Evolutionary conservation across 352 stramenopile genomes (phyloP), one percentile per base, ranked within the genome.

Genomic region (Globisporangium mamillatum): DNA sequence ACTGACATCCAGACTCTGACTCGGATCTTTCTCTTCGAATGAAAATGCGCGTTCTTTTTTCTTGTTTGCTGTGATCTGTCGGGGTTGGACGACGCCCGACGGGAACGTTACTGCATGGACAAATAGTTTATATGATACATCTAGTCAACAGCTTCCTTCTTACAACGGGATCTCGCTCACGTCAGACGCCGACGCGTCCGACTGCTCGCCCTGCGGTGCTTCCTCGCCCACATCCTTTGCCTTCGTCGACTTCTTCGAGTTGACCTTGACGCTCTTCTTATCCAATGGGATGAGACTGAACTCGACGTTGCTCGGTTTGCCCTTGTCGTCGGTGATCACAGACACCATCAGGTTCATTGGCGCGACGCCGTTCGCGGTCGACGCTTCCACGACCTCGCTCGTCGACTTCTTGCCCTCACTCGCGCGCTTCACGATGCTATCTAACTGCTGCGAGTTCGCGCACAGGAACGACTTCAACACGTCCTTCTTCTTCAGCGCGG

Each of bases 221-320:
- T 54, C 59, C 10, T 29, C 59, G 22, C 27, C 38, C 38, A 56
- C 25, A 14, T 44, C 20, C 18, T 46, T n/a, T 22, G 24, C 27
- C 48, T 65, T 65, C 18, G 25, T 32, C 27, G 8, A 14, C 41
- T 65, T 65, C 60, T 65, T 65, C 18, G 55, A 61, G 16, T 27
- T 48, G 60, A 10, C 56, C 44, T 65, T 65, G 55, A 2, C 32
- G 10, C 24, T 61, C 29, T 61, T 61, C 55, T 44, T 48, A 18
- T 61, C 55, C 29, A 61, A 10, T n/a, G 82, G 80, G 38, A 90
- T 82, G 22, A 90, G 22, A 46, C 78, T 88, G 66, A 88, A 86
- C 75, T 91, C 82, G n/a, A 91, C 73, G 66, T 86, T 82, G 41
- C 63, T 78, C 10, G 75, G 59, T 64, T 91, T 87, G 60, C 78